Conservation (phyloP, 441 rosid genomes). For the Capsella rubella region DNA sequence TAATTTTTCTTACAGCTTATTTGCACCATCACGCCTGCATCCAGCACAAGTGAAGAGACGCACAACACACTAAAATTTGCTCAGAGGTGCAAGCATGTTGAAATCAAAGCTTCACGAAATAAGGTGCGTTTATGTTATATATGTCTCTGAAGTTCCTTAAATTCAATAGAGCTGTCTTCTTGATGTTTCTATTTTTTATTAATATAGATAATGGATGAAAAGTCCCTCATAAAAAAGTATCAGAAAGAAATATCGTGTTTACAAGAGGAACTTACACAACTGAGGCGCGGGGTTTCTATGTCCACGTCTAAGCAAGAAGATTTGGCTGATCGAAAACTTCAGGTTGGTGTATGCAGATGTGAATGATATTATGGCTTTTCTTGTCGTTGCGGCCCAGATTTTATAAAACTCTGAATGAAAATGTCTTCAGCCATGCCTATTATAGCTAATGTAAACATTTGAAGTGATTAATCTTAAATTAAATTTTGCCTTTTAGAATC, state of each 20-base stretch:
- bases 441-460: conserved; percentile 3
- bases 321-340: conserved; percentile 81
- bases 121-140: conserved; percentile 60
- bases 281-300: conserved; percentile 63
- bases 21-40: conserved; percentile 94
- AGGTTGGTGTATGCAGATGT: conserved; percentile 61
- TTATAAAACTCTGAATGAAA: conserved; percentile 9
- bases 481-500: neutral
- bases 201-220: conserved; percentile 88
- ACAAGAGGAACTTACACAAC: conserved; percentile 84
- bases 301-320: conserved; percentile 76
- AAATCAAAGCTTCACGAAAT: conserved; percentile 85
- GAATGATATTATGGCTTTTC: neutral
- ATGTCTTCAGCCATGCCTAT: conserved; percentile 16
- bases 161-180: conserved; percentile 33
- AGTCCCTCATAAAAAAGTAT: conserved; percentile 90
- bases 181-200: conserved; percentile 1
- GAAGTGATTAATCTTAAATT: conserved; percentile 8
- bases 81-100: conserved; percentile 85
- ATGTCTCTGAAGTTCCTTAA: conserved; percentile 22
- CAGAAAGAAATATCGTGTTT: conserved; percentile 86
- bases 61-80: conserved; percentile 97
- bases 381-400: conserved; percentile 16
- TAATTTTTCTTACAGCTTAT: conserved; percentile 67
- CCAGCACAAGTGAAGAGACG: conserved; percentile 92